Percentiles rank a stretch among this genome's conserved stretches.
These are phyloP conservation scores for Novymonas esmeraldas DNA, from an alignment of 208 protist genomes.

Conservation along the genomic window DNA sequence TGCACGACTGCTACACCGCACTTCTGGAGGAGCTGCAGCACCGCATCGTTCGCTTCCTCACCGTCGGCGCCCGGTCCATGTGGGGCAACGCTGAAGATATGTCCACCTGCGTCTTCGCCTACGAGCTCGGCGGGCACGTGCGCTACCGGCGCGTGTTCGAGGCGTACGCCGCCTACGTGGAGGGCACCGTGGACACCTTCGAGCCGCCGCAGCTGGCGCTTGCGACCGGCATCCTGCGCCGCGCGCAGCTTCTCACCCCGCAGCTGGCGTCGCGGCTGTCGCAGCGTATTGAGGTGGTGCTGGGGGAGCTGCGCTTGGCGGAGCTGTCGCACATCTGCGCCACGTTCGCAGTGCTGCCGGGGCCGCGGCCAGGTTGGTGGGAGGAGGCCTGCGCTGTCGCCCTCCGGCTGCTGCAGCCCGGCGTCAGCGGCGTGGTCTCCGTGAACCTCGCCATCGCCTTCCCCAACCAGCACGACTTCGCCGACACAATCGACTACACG, in stretches of 20 bases:
- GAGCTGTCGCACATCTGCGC: conserved; percentile 88
- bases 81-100: conserved; percentile 60
- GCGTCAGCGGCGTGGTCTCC: conserved; percentile 42
- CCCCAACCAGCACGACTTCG: conserved; percentile 53
- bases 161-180: conserved; percentile 60
- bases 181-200: conserved; percentile 45
- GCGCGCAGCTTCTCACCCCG: conserved; percentile 63
- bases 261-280: conserved; percentile 53
- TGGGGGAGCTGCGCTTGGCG: conserved; percentile 75
- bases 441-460: conserved; percentile 78
- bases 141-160: conserved; percentile 70
- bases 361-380: conserved; percentile 59
- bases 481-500: conserved; percentile 54
- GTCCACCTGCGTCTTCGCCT: conserved; percentile 75
- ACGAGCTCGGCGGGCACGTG: conserved; percentile 73
- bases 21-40: conserved; percentile 73
- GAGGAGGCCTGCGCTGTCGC: conserved; percentile 73
- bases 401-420: conserved; percentile 40
- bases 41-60: conserved; percentile 59
- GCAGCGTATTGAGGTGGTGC: conserved; percentile 65
- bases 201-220: conserved; percentile 83
- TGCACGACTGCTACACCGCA: conserved; percentile 59
- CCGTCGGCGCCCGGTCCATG: conserved; percentile 47
- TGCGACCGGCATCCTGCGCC: conserved; percentile 77
- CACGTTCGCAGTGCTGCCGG: conserved; percentile 63